Evolutionary conservation across 495 filamentous ascomycete genomes (phyloP), one percentile per base, ranked within the genome.

Genomic region (Aspergillus haitiensis): DNA sequence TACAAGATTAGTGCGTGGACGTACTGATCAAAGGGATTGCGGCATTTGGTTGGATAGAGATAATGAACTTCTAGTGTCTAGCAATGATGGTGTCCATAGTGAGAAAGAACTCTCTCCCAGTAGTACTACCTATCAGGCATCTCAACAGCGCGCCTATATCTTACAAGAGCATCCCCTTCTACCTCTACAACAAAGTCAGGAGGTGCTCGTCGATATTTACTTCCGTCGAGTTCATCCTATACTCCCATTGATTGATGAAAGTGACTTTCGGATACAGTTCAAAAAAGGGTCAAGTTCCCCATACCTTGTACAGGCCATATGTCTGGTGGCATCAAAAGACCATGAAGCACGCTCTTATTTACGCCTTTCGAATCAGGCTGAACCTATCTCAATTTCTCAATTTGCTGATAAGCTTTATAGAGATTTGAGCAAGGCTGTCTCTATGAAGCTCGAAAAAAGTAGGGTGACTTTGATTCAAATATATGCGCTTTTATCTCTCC

Each of bases 321-420:
- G 67, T 39, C 72, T 77, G 51, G 74, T 70, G 50, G 69, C 75
- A 10, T 65, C 72, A 5, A 71, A 75, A 21, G 72, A 77, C 44
- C 60, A 49, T 2, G 52, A 52, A 15, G 72, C 74, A 12, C 59
- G 35, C 18, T 33, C 62, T 18, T 62, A 68, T 35, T 60, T 76
- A 1, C 58, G 42, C n/a, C 48, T 75, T 12, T 67, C 60, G 1
- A 42, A 58, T 0, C 50, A 60, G 6, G 21, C 47, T 10, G 58
- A 21, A 0, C 55, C 33, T 18, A 51, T 74, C 12, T 42, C 64
- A 21, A 50, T 64, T 9, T 51, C 55, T 7, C 62, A 60, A 56
- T 77, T 77, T 50, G 64, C 64, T 56, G 53, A 48, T 36, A 58
- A 48, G 44, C 63, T 64, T 27, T 66, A 61, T 52, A 60, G 53